phyloP scores from a whole-genome alignment of 257 asterid species.

The Solanum medicagineum region DNA sequence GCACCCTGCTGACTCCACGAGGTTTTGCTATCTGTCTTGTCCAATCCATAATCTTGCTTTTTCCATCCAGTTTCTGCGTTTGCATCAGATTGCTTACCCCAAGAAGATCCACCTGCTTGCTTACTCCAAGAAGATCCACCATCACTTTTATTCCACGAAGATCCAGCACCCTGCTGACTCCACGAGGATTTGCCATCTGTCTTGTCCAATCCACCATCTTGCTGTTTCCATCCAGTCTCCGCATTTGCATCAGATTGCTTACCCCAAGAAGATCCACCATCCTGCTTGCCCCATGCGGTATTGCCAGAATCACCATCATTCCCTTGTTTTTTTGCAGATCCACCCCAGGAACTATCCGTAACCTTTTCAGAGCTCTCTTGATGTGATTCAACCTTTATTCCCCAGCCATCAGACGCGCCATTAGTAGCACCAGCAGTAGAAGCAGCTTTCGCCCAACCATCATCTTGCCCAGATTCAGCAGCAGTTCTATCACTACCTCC shows the following conservation, averaged over 20 bases:
- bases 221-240: background rate
- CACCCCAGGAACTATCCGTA: slow-evolving; percentile 22
- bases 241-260: background rate
- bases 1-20: slow-evolving; percentile 2
- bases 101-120: slow-evolving; percentile 7
- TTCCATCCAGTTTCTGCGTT: background rate
- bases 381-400: slow-evolving; percentile 31
- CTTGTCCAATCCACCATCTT: slow-evolving; percentile 13
- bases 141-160: slow-evolving; percentile 10
- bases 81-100: slow-evolving; percentile 3
- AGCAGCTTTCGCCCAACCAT: slow-evolving; percentile 17
- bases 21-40: slow-evolving; percentile 11
- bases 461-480: slow-evolving; percentile 18
- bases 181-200: slow-evolving; percentile 12
- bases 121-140: slow-evolving; percentile 16
- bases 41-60: slow-evolving; percentile 11
- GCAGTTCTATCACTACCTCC: slow-evolving; percentile 20
- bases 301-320: slow-evolving; percentile 4
- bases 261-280: slow-evolving; percentile 18
- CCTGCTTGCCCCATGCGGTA: slow-evolving; percentile 13
- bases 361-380: slow-evolving; percentile 13
- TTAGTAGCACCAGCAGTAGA: slow-evolving; percentile 8
- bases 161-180: slow-evolving; percentile 18
- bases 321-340: slow-evolving; percentile 4
- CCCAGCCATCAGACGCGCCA: slow-evolving; percentile 29